Percentiles rank a stretch among this genome's conserved stretches.
Evolutionary conservation across 2,329 filamentous ascomycete genomes (phyloP).

Genomic region (Scleromitrula shiraiana): DNA sequence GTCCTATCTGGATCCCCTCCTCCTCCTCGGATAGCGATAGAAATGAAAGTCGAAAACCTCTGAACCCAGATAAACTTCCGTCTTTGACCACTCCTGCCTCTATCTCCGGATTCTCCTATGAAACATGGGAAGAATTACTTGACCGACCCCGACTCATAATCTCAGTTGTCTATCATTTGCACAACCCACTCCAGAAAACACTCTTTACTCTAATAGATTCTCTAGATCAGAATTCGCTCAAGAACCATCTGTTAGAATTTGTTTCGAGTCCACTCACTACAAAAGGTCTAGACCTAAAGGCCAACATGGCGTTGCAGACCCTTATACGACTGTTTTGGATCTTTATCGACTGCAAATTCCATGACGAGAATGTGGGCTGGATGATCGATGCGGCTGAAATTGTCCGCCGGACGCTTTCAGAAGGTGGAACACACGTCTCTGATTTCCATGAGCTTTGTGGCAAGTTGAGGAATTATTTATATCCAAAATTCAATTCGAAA

Average conservation of each 20-base stretch:
- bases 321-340: constrained; percentile 25
- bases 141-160: constrained; percentile 35
- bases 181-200: background rate
- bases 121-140: constrained; percentile 15
- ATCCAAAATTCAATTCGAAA: constrained; percentile 3
- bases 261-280: background rate
- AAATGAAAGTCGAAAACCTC: constrained; percentile 5
- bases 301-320: constrained; percentile 9
- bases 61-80: constrained; percentile 15
- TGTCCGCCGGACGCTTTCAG: too few species aligned
- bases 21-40: constrained; percentile 12
- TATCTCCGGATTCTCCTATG: constrained; percentile 18
- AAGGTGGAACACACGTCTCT: too few species aligned
- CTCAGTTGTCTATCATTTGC: constrained; percentile 24
- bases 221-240: constrained; percentile 9
- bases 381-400: too few species aligned
- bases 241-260: background rate
- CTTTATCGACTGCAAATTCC: constrained; percentile 26
- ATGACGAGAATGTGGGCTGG: background rate
- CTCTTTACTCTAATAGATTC: constrained; percentile 6
- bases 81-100: constrained; percentile 16
- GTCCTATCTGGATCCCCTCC: constrained; percentile 13
- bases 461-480: too few species aligned
- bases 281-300: constrained; percentile 14
- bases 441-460: too few species aligned